phyloP scores from a whole-genome alignment of 345 rosid species.

The Eucalyptus marginata region DNA sequence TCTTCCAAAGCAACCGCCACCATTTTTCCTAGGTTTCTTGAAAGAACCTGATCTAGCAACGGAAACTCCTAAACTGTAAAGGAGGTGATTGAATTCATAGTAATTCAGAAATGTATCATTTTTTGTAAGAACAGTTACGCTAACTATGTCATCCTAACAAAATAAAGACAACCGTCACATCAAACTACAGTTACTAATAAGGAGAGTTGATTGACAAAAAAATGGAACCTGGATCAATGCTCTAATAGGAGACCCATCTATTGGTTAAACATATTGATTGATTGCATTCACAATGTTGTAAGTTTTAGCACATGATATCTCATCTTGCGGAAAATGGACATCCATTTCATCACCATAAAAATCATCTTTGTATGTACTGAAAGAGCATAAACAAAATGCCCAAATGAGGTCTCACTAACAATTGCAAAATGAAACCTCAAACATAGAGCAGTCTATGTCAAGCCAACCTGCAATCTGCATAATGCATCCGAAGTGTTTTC shows the following conservation, averaged over 20 bases:
- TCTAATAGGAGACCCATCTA: conserved; percentile 81
- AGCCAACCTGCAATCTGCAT: conserved; percentile 85
- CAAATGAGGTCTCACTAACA: not conserved
- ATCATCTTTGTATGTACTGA: conserved; percentile 94
- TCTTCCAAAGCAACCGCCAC: conserved; percentile 35
- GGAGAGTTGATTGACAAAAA: not conserved
- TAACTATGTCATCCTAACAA: conserved; percentile 78
- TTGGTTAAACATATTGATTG: conserved; percentile 81
- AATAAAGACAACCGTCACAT: not conserved
- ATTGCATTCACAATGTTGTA: conserved; percentile 95
- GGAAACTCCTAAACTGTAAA: conserved; percentile 67
- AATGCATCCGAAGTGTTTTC: conserved; percentile 93
- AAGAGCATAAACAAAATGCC: conserved; percentile 1
- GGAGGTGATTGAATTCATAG: conserved; percentile 66
- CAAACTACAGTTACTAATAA: not conserved
- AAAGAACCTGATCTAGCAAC: conserved; percentile 19
- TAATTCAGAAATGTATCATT: conserved; percentile 67
- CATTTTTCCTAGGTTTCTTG: conserved; percentile 42
- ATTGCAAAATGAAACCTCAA: not conserved
- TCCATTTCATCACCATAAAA: conserved; percentile 99
- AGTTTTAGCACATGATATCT: conserved; percentile 85
- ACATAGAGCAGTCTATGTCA: not conserved
- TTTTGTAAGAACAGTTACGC: conserved; percentile 77
- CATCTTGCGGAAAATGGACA: conserved; percentile 98
- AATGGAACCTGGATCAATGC: conserved; percentile 69